Evolutionary conservation across 1,139 yeast genomes (phyloP), one percentile per base, ranked within the genome.

Genomic region (Pichia norvegensis): DNA sequence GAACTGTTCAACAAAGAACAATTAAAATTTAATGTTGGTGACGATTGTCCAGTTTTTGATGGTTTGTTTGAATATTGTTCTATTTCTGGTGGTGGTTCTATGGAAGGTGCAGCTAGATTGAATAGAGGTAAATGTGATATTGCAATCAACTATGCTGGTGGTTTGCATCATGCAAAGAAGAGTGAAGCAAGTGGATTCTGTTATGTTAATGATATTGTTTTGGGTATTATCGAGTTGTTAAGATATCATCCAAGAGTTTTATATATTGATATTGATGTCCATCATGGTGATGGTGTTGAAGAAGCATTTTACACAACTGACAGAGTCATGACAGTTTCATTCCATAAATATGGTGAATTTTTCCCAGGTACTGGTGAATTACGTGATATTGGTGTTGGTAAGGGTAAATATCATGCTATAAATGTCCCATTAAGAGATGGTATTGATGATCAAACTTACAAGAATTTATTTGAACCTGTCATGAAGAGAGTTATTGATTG

Each of bases 201-300:
- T 63, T 92, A 90, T 61, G 85, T 88, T 43, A 92, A 92, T 64
- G 98, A 92, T 65, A 92, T 92, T 55, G 98, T 90, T 1, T 68
- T 92, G 48, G 87, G 95, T 33, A 86, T 90, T 35, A 67, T 92
- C 46, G 86, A 90, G 58, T 67, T 92, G 47, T 70, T 92, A 54
- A 72, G 97, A 51, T 84, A 84, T 52, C 95, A 87, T 61, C 90
- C 97, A 6, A 73, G 97, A 47, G 97, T 92, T 4, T 69, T 92
- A 59, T 92, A 92, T 62, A 87, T 92, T 47, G 98, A 92, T 65
- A 90, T 90, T 46, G 98, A 92, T 63, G 78, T 92, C 23, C 98
- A 92, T 63, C 98, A 92, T 62, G 98, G 98, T 22, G 98, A 92
- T 63, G 98, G 97, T 45, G 98, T 92, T 1, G 97, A 92, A 62